phyloP scores from a whole-genome alignment of 2,329 filamentous ascomycete genomes.

The Fusarium pilosicola region DNA sequence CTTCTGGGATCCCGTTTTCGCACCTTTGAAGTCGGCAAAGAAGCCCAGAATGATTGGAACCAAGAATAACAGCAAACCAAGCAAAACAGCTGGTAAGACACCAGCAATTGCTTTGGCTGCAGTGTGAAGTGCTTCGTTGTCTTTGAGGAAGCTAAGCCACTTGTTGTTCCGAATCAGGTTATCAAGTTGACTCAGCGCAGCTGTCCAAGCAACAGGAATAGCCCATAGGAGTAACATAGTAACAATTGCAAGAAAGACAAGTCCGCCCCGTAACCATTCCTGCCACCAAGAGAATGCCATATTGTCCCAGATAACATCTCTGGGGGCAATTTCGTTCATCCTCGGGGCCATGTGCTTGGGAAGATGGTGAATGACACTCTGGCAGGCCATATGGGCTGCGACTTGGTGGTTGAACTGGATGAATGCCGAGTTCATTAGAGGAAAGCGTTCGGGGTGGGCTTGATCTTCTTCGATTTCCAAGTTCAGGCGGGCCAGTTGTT shows the following conservation, averaged over 20 bases:
- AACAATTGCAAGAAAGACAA: constrained; percentile 72
- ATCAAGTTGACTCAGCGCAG: constrained; percentile 80
- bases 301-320: constrained; percentile 96
- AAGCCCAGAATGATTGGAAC: constrained; percentile 82
- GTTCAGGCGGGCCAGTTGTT: constrained; percentile 87
- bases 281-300: constrained; percentile 98
- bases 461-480: constrained; percentile 93
- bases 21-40: constrained; percentile 78
- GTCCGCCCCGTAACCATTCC: constrained; percentile 75
- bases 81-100: constrained; percentile 80
- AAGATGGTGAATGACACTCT: constrained; percentile 88
- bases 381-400: constrained; percentile 97
- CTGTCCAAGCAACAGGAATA: constrained; percentile 89
- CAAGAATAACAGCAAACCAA: constrained; percentile 72
- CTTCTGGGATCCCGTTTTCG: constrained; percentile 82
- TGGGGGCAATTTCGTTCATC: constrained; percentile 91
- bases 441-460: constrained; percentile 83
- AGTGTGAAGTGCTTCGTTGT: no score
- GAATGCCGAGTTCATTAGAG: constrained; percentile 94
- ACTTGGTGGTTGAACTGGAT: constrained; percentile 99
- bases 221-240: constrained; percentile 90
- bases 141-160: no score
- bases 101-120: constrained; percentile 62
- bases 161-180: constrained; percentile 55
- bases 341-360: constrained; percentile 94